Percentiles rank a stretch among this genome's conserved stretches.
phyloP scores from a whole-genome alignment of 192 early-diverging fungal species.

The Cetraspora pellucida region DNA sequence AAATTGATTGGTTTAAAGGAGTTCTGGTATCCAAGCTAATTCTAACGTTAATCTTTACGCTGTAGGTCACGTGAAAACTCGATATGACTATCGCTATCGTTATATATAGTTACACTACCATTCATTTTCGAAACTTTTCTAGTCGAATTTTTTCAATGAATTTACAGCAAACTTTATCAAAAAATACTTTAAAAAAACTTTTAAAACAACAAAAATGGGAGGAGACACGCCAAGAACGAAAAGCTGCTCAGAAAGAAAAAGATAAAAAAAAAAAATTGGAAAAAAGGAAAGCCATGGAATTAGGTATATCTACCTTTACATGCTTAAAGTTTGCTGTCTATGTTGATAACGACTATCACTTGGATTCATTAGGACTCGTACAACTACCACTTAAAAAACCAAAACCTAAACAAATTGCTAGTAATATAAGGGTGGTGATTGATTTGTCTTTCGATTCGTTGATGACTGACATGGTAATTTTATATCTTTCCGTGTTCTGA shows the following conservation, averaged over 20 bases:
- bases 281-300: background rate
- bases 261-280: slow-evolving; percentile 14
- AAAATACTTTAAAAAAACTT: slow-evolving; percentile 15
- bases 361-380: slow-evolving; percentile 34
- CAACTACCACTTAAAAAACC: slow-evolving; percentile 46
- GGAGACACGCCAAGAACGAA: slow-evolving; percentile 1
- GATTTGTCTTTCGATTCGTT: slow-evolving; percentile 79
- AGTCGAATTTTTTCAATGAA: background rate
- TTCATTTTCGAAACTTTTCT: background rate
- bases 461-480: slow-evolving; percentile 71
- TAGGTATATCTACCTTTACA: slow-evolving; percentile 1
- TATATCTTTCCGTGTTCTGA: background rate
- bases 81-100: too few relatives aligned
- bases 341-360: background rate
- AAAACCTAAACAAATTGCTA: slow-evolving; percentile 52
- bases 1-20: too few relatives aligned
- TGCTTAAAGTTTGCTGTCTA: background rate
- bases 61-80: too few relatives aligned
- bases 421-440: slow-evolving; percentile 65
- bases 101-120: too few relatives aligned
- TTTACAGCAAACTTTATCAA: slow-evolving; percentile 2
- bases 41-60: too few relatives aligned
- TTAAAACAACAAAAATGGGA: slow-evolving; percentile 31
- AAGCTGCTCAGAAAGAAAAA: slow-evolving; percentile 22
- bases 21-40: too few relatives aligned